A percentile compares a stretch with the other conserved stretches of the same genome.
These are phyloP conservation scores for Xylaria sp. DNA, from an alignment of 2,329 filamentous ascomycete genomes.

Conservation along the genomic window DNA sequence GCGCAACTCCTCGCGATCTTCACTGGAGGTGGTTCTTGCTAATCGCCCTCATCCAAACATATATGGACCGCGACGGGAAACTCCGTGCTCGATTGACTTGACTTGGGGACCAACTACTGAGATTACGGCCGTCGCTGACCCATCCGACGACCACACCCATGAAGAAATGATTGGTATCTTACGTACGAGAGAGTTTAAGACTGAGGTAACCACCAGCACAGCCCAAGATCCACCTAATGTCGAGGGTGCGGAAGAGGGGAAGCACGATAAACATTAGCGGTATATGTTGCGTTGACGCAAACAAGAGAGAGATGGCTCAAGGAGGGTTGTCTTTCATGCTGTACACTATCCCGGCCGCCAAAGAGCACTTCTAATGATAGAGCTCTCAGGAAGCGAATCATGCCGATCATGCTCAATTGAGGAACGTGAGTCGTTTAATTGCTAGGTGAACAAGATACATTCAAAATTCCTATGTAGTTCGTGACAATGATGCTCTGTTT, in stretches of 20 bases:
- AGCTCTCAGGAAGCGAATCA: background rate
- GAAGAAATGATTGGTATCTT: slow-evolving; percentile 24
- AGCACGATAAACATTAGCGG: background rate
- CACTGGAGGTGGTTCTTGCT: background rate
- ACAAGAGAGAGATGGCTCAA: background rate
- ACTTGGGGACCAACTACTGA: slow-evolving; percentile 7
- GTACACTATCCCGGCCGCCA: background rate
- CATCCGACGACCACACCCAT: background rate
- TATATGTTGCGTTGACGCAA: background rate
- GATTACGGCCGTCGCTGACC: slow-evolving; percentile 11
- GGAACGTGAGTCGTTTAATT: background rate
- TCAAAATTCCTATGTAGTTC: background rate
- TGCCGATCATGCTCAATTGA: background rate
- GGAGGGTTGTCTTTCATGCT: background rate
- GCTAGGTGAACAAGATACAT: background rate
- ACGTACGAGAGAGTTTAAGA: slow-evolving; percentile 28
- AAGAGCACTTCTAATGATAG: background rate
- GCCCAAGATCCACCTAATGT: background rate
- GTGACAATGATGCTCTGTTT: background rate
- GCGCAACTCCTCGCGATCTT: background rate
- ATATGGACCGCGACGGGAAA: background rate
- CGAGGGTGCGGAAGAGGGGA: background rate
- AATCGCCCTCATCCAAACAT: background rate
- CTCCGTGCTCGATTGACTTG: background rate
- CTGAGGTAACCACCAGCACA: slow-evolving; percentile 11